phyloP scores from a whole-genome alignment of 768 basidiomycete species.

The Termitomyces bulborhizus region DNA sequence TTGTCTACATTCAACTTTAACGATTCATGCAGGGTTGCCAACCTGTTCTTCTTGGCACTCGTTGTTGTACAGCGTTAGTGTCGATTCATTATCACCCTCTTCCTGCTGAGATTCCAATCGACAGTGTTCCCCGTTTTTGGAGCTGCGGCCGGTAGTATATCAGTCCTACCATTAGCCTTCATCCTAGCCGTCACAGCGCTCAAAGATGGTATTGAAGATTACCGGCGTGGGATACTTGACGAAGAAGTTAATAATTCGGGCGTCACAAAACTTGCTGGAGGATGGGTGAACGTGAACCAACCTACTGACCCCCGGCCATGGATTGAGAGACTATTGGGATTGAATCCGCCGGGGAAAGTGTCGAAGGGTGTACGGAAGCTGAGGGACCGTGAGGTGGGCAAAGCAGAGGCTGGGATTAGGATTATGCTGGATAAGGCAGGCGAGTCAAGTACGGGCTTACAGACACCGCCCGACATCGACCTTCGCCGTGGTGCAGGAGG shows the following conservation, averaged over 20 bases:
- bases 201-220: constrained; percentile 96
- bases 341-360: constrained; percentile 69
- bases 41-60: constrained; percentile 85
- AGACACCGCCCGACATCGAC: constrained; percentile 31
- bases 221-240: constrained; percentile 81
- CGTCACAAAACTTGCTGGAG: constrained; percentile 77
- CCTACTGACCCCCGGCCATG: constrained; percentile 70
- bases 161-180: constrained; percentile 81
- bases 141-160: constrained; percentile 73
- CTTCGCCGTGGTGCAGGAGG: constrained; percentile 39
- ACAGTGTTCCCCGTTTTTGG: constrained; percentile 89
- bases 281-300: constrained; percentile 88
- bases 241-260: constrained; percentile 95
- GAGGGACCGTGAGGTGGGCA: constrained; percentile 69
- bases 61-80: constrained; percentile 72
- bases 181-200: constrained; percentile 86
- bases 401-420: constrained; percentile 51
- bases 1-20: background rate
- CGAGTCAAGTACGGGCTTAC: constrained; percentile 31
- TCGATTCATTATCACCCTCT: background rate
- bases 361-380: constrained; percentile 83
- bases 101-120: constrained; percentile 1
- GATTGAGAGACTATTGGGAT: constrained; percentile 65
- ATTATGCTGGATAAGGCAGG: constrained; percentile 55
- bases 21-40: constrained; percentile 57